These are phyloP conservation scores for Discostella pseudostelligera DNA, from an alignment of 108 stramenopile species.

Conservation along the genomic window DNA sequence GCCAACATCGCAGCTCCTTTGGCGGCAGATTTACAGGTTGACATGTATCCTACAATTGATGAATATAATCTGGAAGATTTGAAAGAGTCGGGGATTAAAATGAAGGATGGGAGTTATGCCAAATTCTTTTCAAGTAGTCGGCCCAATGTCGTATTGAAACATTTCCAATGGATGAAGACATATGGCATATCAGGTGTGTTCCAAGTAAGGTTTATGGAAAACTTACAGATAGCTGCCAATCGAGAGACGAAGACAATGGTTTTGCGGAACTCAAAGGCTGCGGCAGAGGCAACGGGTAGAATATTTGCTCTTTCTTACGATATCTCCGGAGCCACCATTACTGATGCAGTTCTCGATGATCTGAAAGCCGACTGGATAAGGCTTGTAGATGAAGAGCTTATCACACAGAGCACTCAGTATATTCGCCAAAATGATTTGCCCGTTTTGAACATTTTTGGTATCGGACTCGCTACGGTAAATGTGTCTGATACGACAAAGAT, in stretches of 20 bases:
- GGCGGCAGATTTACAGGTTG: constrained; percentile 23
- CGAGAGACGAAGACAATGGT: constrained; percentile 31
- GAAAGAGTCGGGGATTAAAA: constrained; percentile 19
- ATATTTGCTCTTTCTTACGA: constrained; percentile 52
- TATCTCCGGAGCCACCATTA: constrained; percentile 19
- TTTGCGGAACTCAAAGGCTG: constrained; percentile 40
- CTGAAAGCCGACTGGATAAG: constrained; percentile 48
- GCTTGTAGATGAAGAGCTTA: constrained; percentile 40
- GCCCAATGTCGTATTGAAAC: constrained; percentile 41
- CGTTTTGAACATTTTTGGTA: constrained; percentile 30
- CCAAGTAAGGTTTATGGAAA: constrained; percentile 37
- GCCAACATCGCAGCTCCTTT: not conserved
- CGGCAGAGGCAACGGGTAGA: constrained; percentile 38
- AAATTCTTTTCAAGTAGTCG: constrained; percentile 30
- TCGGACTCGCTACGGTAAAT: constrained; percentile 28
- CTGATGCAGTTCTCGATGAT: constrained; percentile 27
- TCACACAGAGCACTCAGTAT: constrained; percentile 40
- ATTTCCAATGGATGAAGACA: constrained; percentile 49
- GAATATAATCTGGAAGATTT: constrained; percentile 46
- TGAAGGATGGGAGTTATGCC: constrained; percentile 34
- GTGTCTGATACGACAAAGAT: constrained; percentile 19
- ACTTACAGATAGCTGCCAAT: not conserved
- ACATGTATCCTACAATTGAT: constrained; percentile 37
- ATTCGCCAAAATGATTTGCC: constrained; percentile 45
- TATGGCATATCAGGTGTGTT: constrained; percentile 49